A percentile compares a stretch with the other conserved stretches of the same genome.
These are phyloP conservation scores for Phanerochaete carnosa DNA, from an alignment of 768 basidiomycete species.

Conservation along the genomic window DNA sequence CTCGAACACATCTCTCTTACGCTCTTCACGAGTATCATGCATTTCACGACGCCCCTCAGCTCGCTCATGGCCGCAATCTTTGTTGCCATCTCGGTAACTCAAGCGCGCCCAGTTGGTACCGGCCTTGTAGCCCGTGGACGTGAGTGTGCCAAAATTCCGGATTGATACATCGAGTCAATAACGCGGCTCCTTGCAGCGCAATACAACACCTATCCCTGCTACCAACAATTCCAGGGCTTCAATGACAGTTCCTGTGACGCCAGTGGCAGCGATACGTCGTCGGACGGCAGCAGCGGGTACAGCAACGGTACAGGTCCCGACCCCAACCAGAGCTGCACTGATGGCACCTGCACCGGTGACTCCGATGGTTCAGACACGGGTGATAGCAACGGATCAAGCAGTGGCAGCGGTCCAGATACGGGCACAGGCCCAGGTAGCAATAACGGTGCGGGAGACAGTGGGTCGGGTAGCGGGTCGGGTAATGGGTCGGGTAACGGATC, in stretches of 20 bases:
- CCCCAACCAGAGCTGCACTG: background rate
- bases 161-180: background rate
- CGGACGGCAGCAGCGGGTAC: background rate
- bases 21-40: background rate
- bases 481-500: background rate
- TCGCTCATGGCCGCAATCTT: background rate
- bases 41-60: background rate
- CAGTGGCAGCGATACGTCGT: background rate
- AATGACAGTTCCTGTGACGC: background rate
- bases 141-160: background rate
- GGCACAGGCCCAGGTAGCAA: background rate
- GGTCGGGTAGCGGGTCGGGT: background rate
- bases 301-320: background rate
- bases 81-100: background rate
- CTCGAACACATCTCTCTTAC: background rate
- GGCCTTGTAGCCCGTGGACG: background rate
- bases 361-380: background rate
- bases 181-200: background rate
- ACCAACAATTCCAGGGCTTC: background rate
- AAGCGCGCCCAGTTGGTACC: background rate
- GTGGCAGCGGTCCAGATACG: background rate
- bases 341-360: background rate
- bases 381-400: background rate
- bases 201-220: background rate
- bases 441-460: background rate